These are phyloP conservation scores for Leccinum fibrillosum DNA, from an alignment of 768 basidiomycete species.

Conservation along the genomic window DNA sequence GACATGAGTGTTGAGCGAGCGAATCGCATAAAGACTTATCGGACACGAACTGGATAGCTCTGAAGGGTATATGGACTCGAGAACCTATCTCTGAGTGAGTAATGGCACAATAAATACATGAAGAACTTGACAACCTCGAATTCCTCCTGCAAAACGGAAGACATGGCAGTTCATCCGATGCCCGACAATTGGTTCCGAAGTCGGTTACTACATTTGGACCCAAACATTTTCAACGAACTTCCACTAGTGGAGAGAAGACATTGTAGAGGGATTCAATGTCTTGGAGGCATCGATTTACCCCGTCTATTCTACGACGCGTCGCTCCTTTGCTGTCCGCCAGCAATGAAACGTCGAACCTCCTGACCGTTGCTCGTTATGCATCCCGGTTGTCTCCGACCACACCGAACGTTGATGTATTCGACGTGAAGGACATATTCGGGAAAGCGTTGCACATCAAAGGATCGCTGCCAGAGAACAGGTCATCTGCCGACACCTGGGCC, in stretches of 20 bases:
- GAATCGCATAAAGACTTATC: slow-evolving; percentile 29
- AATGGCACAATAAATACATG: slow-evolving; percentile 3
- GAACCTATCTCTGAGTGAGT: slow-evolving; percentile 51
- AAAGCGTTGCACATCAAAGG: slow-evolving; percentile 17
- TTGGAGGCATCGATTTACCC: slow-evolving; percentile 16
- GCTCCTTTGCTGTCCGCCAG: not conserved
- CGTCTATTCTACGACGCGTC: slow-evolving; percentile 12
- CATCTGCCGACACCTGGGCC: slow-evolving; percentile 38
- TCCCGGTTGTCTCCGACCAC: slow-evolving; percentile 10
- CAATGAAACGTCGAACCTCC: not conserved
- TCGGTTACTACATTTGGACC: slow-evolving; percentile 13
- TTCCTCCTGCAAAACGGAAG: slow-evolving; percentile 73
- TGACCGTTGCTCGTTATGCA: slow-evolving; percentile 6
- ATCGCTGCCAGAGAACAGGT: slow-evolving; percentile 9
- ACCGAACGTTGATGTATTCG: not conserved
- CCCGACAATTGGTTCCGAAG: slow-evolving; percentile 25
- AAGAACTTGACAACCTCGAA: slow-evolving; percentile 63
- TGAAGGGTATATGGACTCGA: slow-evolving; percentile 94
- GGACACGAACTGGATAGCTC: slow-evolving; percentile 82
- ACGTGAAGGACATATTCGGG: slow-evolving; percentile 12
- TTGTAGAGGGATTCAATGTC: slow-evolving; percentile 9
- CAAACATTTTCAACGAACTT: slow-evolving; percentile 2
- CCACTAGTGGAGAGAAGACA: not conserved
- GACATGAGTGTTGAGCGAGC: slow-evolving; percentile 45
- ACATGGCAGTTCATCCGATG: slow-evolving; percentile 43